A percentile compares a stretch with the other conserved stretches of the same genome.
Evolutionary conservation across 352 stramenopile genomes (phyloP).

Genomic region (Globisporangium uncinulatum): DNA sequence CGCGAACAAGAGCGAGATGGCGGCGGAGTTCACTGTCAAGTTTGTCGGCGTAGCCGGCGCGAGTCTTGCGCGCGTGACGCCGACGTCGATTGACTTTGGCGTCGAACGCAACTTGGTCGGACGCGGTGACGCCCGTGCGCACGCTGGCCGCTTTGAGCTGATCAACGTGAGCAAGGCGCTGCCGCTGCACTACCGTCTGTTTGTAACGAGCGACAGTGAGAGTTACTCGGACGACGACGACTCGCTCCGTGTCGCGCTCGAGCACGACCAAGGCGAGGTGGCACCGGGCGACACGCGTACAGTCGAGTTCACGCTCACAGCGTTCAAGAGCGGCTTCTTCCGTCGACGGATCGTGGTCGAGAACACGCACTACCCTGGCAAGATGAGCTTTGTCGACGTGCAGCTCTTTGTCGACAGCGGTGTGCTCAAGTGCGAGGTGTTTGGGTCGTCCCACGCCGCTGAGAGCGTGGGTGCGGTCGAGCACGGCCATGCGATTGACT

Average conservation of each 20-base stretch:
- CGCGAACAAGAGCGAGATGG: slow-evolving; percentile 54
- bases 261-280: slow-evolving; percentile 72
- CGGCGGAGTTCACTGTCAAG: slow-evolving; percentile 85
- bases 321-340: slow-evolving; percentile 72
- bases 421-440: slow-evolving; percentile 37
- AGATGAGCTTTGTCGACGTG: slow-evolving; percentile 72
- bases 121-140: slow-evolving; percentile 34
- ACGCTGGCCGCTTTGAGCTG: slow-evolving; percentile 71
- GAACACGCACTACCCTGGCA: slow-evolving; percentile 78
- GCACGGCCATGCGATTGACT: slow-evolving; percentile 23
- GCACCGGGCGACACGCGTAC: slow-evolving; percentile 39
- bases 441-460: slow-evolving; percentile 1
- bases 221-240: slow-evolving; percentile 78
- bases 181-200: slow-evolving; percentile 68
- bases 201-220: slow-evolving; percentile 52
- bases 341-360: slow-evolving; percentile 76
- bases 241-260: slow-evolving; percentile 57
- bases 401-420: slow-evolving; percentile 81
- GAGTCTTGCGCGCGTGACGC: slow-evolving; percentile 67
- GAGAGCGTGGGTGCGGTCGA: not conserved
- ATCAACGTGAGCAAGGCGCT: slow-evolving; percentile 80
- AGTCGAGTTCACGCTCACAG: slow-evolving; percentile 60
- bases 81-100: slow-evolving; percentile 68
- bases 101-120: slow-evolving; percentile 60
- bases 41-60: slow-evolving; percentile 80